Evolutionary conservation across 2,329 filamentous ascomycete species (phyloP).

Genomic region (Periglandula ipomoeae): DNA sequence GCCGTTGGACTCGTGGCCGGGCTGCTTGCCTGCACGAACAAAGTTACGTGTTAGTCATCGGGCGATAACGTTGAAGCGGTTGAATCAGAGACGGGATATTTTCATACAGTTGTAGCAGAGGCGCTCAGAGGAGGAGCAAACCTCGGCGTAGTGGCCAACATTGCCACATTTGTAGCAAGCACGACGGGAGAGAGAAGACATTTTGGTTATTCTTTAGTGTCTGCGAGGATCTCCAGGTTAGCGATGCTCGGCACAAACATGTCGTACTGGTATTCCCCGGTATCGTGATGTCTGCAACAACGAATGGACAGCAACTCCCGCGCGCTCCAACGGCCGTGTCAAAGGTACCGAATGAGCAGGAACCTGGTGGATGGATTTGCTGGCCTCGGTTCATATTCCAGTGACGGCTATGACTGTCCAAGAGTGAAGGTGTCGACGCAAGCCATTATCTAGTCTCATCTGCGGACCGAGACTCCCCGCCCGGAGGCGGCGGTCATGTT

Average conservation of each 20-base stretch:
- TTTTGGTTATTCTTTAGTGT: slow-evolving; percentile 28
- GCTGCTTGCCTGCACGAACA: slow-evolving; percentile 59
- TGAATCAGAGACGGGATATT: not conserved
- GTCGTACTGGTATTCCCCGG: not conserved
- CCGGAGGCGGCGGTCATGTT: no score
- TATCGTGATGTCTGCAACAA: not conserved
- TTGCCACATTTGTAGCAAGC: slow-evolving; percentile 78
- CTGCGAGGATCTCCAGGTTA: not conserved
- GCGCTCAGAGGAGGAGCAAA: slow-evolving; percentile 94
- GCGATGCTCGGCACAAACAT: not conserved
- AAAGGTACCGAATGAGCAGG: not conserved
- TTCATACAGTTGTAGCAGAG: slow-evolving; percentile 97
- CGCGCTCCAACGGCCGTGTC: not conserved
- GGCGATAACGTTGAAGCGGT: not conserved
- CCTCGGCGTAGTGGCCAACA: slow-evolving; percentile 74
- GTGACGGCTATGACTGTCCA: not conserved
- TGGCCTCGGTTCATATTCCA: not conserved
- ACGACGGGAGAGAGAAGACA: slow-evolving; percentile 74
- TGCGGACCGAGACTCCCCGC: no score
- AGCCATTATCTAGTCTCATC: not conserved
- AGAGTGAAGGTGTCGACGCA: not conserved
- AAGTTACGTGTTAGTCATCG: not conserved
- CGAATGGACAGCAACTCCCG: not conserved
- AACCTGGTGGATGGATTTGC: not conserved
- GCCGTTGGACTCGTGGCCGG: slow-evolving; percentile 93